A percentile compares a stretch with the other conserved stretches of the same genome.
These are phyloP conservation scores for Amborella trichopoda DNA, from an alignment of 164 flowering plant species.

Conservation along the genomic window DNA sequence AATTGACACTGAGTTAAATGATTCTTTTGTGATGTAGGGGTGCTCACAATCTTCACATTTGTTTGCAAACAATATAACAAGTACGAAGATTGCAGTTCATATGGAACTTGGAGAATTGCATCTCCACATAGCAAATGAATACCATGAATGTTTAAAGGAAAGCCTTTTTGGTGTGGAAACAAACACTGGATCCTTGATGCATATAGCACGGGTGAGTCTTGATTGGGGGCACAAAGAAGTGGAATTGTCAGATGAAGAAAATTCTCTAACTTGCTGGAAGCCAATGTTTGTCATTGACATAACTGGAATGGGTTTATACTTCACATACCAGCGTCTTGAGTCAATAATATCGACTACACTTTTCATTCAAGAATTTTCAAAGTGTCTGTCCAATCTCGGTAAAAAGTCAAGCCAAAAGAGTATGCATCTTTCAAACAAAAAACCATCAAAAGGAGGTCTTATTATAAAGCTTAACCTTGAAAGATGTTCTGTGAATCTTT, in stretches of 20 bases:
- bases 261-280: constrained; percentile 28
- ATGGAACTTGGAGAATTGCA: constrained; percentile 88
- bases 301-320: constrained; percentile 71
- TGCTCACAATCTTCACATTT: constrained; percentile 94
- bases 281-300: constrained; percentile 73
- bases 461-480: constrained; percentile 72
- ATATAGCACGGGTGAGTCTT: constrained; percentile 69
- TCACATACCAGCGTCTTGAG: constrained; percentile 67
- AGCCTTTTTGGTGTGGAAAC: constrained; percentile 75
- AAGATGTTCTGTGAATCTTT: constrained; percentile 54
- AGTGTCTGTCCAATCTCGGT: constrained; percentile 30
- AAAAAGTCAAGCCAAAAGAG: constrained; percentile 33
- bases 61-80: constrained; percentile 86
- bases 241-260: constrained; percentile 55
- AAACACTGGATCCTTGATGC: constrained; percentile 73
- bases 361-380: constrained; percentile 57
- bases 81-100: constrained; percentile 54
- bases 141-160: constrained; percentile 78
- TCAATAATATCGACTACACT: constrained; percentile 62
- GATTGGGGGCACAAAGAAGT: constrained; percentile 84
- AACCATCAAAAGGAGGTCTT: constrained; percentile 67
- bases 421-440: constrained; percentile 31
- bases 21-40: constrained; percentile 32
- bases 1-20: too few species aligned
- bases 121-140: constrained; percentile 85